These are phyloP conservation scores for Boechera divaricarpa DNA, from an alignment of 345 rosid species.

Conservation along the genomic window DNA sequence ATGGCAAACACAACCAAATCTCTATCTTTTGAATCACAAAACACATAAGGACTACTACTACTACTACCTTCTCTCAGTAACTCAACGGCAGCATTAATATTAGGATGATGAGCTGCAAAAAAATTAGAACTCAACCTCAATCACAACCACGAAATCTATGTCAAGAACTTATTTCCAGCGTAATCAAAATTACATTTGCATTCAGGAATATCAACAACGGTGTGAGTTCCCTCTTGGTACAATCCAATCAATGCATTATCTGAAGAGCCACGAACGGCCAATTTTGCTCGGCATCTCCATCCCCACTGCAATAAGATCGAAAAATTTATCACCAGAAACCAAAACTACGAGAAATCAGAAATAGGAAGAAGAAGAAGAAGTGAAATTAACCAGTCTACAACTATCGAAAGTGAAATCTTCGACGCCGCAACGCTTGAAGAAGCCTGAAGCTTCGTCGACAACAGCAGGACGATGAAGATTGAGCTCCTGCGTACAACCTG, in stretches of 20 bases:
- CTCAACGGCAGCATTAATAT: conserved; percentile 83
- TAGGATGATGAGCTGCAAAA: conserved; percentile 86
- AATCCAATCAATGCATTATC: conserved; percentile 76
- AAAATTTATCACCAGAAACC: conserved; percentile 2
- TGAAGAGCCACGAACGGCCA: conserved; percentile 86
- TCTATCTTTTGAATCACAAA: neutral
- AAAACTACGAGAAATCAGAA: neutral
- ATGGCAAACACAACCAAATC: neutral
- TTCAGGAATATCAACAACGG: conserved; percentile 79
- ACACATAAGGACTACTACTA: conserved; percentile 10
- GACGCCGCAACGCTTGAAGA: conserved; percentile 67
- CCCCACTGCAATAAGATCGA: conserved; percentile 63
- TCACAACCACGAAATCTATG: neutral
- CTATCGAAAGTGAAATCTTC: conserved; percentile 88
- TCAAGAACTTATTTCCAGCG: neutral
- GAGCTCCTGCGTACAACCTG: conserved; percentile 91
- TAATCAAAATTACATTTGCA: conserved; percentile 65
- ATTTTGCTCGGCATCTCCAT: conserved; percentile 93
- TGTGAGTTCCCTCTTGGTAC: conserved; percentile 87
- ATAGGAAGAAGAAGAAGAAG: neutral
- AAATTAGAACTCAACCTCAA: conserved; percentile 21
- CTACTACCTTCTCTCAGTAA: conserved; percentile 71
- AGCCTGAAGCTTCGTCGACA: conserved; percentile 73
- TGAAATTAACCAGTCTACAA: conserved; percentile 63
- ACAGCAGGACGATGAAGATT: conserved; percentile 77